A percentile compares a stretch with the other conserved stretches of the same genome.
phyloP scores from a whole-genome alignment of 306 rosid genomes.

The Rubus parviflorus region DNA sequence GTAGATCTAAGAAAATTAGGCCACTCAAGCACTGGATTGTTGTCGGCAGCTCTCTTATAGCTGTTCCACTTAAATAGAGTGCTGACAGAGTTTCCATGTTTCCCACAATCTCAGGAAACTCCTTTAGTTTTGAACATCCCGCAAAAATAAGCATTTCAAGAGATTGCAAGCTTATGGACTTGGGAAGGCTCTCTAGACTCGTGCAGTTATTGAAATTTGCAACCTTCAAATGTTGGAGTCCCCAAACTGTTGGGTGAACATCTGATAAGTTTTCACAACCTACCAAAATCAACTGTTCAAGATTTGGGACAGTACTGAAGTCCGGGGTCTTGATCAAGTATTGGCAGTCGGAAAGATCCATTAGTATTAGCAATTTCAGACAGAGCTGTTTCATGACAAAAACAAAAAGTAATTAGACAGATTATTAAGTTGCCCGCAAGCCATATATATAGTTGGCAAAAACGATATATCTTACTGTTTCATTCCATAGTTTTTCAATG shows the following conservation, averaged over 20 bases:
- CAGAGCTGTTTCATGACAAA: not conserved
- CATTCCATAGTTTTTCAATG: constrained; percentile 8
- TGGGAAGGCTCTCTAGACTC: not conserved
- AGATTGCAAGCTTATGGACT: not conserved
- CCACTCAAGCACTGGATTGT: not conserved
- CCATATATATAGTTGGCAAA: too few relatives aligned
- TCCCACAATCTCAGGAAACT: constrained; percentile 8
- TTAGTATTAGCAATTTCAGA: not conserved
- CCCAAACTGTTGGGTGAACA: not conserved
- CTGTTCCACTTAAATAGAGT: constrained; percentile 13
- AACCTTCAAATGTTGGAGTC: not conserved
- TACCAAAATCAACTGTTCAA: constrained; percentile 5
- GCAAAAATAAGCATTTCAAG: not conserved
- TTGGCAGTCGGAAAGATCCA: constrained; percentile 6
- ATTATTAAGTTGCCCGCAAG: too few relatives aligned
- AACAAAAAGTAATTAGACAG: too few relatives aligned
- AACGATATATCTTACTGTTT: not conserved
- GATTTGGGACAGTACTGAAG: constrained; percentile 5
- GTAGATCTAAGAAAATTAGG: not conserved
- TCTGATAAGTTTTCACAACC: not conserved
- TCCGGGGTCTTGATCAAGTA: constrained; percentile 5
- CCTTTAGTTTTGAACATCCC: constrained; percentile 17
- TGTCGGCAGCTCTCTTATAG: not conserved
- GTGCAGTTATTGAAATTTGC: not conserved
- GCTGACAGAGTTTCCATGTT: not conserved